Percentiles rank a stretch among this genome's conserved stretches.
These are phyloP conservation scores for Lyophyllum semitale DNA, from an alignment of 768 basidiomycete species.

Conservation along the genomic window DNA sequence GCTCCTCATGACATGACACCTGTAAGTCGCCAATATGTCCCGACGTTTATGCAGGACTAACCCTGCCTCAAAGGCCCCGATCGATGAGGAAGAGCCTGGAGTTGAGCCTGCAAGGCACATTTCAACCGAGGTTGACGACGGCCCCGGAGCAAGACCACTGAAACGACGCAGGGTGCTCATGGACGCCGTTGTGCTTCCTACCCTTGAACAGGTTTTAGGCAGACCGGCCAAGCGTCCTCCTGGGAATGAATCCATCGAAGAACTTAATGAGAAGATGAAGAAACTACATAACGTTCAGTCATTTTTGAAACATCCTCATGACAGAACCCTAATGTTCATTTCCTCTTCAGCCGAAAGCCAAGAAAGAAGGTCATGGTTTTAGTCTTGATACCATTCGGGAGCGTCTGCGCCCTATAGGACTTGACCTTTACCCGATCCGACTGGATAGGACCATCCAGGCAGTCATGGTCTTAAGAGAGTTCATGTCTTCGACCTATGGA, in stretches of 20 bases:
- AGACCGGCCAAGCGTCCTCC: not conserved
- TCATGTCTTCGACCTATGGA: constrained; percentile 9
- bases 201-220: not conserved
- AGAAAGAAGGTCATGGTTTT: not conserved
- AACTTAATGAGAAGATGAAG: not conserved
- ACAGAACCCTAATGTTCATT: not conserved
- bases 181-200: constrained; percentile 4
- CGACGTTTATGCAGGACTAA: not conserved
- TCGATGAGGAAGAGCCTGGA: not conserved
- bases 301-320: not conserved
- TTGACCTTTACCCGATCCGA: constrained; percentile 6
- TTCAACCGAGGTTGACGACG: not conserved
- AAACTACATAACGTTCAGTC: constrained; percentile 3
- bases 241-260: not conserved
- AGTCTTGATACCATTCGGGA: constrained; percentile 2
- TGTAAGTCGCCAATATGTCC: not conserved
- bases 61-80: not conserved
- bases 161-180: constrained; percentile 3
- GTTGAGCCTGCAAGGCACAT: not conserved
- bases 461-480: not conserved
- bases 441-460: not conserved
- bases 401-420: constrained; percentile 4
- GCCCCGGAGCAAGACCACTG: not conserved
- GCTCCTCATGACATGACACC: too few species aligned
- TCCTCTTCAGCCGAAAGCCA: not conserved